Conservation (phyloP, 2,329 filamentous ascomycete genomes). For the Cladosporium sp. region DNA sequence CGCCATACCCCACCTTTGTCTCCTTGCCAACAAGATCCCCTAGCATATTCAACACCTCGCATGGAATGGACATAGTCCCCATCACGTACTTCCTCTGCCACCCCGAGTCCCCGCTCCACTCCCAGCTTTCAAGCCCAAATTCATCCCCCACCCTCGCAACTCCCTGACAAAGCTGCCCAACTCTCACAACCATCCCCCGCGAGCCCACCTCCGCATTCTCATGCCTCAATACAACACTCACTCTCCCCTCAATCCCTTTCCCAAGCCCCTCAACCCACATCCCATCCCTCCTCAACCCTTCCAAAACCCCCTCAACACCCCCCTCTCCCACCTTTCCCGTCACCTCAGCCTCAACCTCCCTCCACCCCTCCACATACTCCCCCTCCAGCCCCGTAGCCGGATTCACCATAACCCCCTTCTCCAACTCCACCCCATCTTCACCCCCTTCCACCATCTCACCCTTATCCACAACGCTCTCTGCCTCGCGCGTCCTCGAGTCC, state of each 20-base stretch:
- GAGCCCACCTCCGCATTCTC: background rate
- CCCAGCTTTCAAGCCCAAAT: conserved; percentile 4
- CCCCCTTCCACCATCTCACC: conserved; percentile 47
- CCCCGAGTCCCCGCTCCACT: background rate
- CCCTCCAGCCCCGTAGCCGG: conserved; percentile 46
- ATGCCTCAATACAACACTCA: conserved; percentile 3
- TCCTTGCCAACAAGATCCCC: background rate
- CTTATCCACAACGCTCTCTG: conserved; percentile 44
- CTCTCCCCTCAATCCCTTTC: background rate
- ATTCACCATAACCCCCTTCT: conserved; percentile 56
- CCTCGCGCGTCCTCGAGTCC: conserved; percentile 43
- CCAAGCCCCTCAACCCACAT: background rate
- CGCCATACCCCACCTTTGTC: background rate
- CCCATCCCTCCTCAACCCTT: background rate
- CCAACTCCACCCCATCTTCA: conserved; percentile 39
- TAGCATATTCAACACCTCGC: background rate
- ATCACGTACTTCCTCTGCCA: background rate
- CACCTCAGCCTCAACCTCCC: conserved; percentile 34
- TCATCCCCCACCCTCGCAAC: conserved; percentile 4
- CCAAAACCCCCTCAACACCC: background rate
- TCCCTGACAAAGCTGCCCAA: conserved; percentile 4
- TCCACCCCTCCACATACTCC: conserved; percentile 45
- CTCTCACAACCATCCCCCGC: conserved; percentile 1
- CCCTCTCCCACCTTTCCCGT: background rate
- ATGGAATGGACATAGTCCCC: background rate